A percentile compares a stretch with the other conserved stretches of the same genome.
These are phyloP conservation scores for Candida insectorum DNA, from an alignment of 805 yeast genomes.

Conservation along the genomic window DNA sequence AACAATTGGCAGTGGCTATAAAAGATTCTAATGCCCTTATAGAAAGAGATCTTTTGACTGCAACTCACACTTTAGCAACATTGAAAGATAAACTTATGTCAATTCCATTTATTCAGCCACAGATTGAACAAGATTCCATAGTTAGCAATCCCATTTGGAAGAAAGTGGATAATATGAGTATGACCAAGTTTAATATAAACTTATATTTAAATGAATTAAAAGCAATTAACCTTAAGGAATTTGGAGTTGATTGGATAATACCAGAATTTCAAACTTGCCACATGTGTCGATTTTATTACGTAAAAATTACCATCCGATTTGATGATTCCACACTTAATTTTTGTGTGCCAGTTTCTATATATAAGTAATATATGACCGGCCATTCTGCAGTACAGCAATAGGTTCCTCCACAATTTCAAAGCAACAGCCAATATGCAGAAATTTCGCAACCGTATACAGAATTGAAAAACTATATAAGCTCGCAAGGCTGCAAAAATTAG, in stretches of 20 bases:
- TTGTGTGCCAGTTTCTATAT: too few relatives aligned
- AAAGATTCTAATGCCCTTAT: conserved; percentile 22
- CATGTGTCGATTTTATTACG: conserved; percentile 27
- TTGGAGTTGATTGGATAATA: conserved; percentile 24
- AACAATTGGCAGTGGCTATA: conserved; percentile 16
- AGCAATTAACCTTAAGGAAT: not conserved
- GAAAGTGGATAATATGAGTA: too few relatives aligned
- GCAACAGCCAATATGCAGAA: conserved; percentile 11
- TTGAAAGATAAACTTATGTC: conserved; percentile 23
- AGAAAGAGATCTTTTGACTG: conserved; percentile 27
- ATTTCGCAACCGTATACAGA: conserved; percentile 9
- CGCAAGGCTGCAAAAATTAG: too few relatives aligned
- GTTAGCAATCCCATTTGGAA: conserved; percentile 3
- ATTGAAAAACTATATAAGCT: too few relatives aligned
- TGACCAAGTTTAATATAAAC: not conserved
- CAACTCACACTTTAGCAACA: conserved; percentile 25
- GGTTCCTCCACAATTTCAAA: conserved; percentile 4
- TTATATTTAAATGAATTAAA: conserved; percentile 8
- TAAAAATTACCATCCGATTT: conserved; percentile 8
- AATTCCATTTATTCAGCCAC: conserved; percentile 18
- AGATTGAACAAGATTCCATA: conserved; percentile 6
- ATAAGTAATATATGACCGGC: too few relatives aligned
- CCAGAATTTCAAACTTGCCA: conserved; percentile 37
- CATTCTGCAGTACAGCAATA: too few relatives aligned
- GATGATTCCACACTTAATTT: too few relatives aligned